These are phyloP conservation scores for Hansenula lynferdii DNA, from an alignment of 1,139 yeast genomes.

Conservation along the genomic window DNA sequence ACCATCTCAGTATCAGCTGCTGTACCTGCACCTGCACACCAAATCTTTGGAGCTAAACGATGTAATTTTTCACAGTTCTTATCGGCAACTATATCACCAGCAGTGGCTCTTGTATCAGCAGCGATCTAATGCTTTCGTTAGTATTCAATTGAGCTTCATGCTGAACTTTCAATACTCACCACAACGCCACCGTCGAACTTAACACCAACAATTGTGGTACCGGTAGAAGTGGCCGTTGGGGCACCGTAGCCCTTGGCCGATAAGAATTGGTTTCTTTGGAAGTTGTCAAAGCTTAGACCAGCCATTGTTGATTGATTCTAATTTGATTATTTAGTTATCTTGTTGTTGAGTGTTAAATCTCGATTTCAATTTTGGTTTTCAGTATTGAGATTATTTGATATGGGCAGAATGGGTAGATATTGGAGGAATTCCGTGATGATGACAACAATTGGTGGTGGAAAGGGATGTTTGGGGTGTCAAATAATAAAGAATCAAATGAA, in stretches of 20 bases:
- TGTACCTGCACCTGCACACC: conserved; percentile 99
- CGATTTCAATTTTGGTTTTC: not conserved
- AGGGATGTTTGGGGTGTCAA: too few relatives aligned
- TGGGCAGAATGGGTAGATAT: too few relatives aligned
- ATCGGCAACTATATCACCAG: conserved; percentile 97
- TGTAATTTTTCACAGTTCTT: conserved; percentile 97
- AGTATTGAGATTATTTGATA: not conserved
- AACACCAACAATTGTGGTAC: conserved; percentile 97
- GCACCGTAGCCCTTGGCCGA: conserved; percentile 66
- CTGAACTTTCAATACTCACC: conserved; percentile 12
- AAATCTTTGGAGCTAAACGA: conserved; percentile 84
- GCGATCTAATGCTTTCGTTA: conserved; percentile 48
- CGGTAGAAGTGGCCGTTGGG: conserved; percentile 93
- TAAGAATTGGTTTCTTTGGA: conserved; percentile 77
- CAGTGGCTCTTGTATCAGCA: conserved; percentile 97
- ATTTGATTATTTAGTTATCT: too few relatives aligned
- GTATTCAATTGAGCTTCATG: conserved; percentile 4
- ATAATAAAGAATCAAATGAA: too few relatives aligned
- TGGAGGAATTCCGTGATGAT: too few relatives aligned
- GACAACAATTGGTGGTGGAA: too few relatives aligned
- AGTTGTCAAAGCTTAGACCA: conserved; percentile 90
- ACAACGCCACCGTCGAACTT: conserved; percentile 91
- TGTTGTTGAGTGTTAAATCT: not conserved
- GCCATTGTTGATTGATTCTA: conserved; percentile 55
- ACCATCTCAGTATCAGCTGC: conserved; percentile 99